phyloP scores from a whole-genome alignment of 805 yeast species.

The Hanseniaspora guilliermondii region DNA sequence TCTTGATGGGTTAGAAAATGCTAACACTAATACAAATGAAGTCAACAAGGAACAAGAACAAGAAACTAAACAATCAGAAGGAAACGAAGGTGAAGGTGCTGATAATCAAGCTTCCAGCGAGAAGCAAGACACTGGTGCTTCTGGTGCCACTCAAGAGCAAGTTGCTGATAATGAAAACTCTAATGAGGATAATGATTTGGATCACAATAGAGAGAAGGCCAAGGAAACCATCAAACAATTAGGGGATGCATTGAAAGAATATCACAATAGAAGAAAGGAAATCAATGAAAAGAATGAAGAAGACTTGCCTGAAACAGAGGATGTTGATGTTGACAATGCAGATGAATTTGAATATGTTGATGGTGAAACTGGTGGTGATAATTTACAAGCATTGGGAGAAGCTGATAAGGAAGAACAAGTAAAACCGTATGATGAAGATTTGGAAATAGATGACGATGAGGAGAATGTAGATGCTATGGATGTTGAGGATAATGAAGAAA shows the following conservation, averaged over 20 bases:
- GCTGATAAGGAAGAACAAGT: slow-evolving; percentile 62
- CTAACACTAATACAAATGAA: slow-evolving; percentile 25
- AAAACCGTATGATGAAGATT: slow-evolving; percentile 64
- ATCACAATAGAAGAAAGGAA: slow-evolving; percentile 80
- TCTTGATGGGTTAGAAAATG: slow-evolving; percentile 39
- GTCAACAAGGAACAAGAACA: slow-evolving; percentile 45
- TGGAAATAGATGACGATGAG: slow-evolving; percentile 47
- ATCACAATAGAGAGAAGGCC: slow-evolving; percentile 51
- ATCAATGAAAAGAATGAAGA: slow-evolving; percentile 56
- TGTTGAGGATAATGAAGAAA: slow-evolving; percentile 22
- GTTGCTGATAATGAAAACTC: slow-evolving; percentile 34
- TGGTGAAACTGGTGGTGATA: slow-evolving; percentile 62
- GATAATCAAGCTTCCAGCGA: slow-evolving; percentile 42
- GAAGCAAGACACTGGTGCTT: slow-evolving; percentile 55
- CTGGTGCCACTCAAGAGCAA: slow-evolving; percentile 40
- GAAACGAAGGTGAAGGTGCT: slow-evolving; percentile 51
- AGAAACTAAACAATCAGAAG: slow-evolving; percentile 47
- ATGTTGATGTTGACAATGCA: slow-evolving; percentile 52
- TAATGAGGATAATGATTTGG: slow-evolving; percentile 30
- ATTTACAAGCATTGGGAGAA: slow-evolving; percentile 87
- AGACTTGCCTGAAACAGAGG: slow-evolving; percentile 28
- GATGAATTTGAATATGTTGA: slow-evolving; percentile 80
- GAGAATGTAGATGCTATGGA: slow-evolving; percentile 27
- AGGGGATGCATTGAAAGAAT: slow-evolving; percentile 85
- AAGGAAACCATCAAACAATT: slow-evolving; percentile 71